Conservation (phyloP, 257 asterid genomes). For the Sherardia arvensis region DNA sequence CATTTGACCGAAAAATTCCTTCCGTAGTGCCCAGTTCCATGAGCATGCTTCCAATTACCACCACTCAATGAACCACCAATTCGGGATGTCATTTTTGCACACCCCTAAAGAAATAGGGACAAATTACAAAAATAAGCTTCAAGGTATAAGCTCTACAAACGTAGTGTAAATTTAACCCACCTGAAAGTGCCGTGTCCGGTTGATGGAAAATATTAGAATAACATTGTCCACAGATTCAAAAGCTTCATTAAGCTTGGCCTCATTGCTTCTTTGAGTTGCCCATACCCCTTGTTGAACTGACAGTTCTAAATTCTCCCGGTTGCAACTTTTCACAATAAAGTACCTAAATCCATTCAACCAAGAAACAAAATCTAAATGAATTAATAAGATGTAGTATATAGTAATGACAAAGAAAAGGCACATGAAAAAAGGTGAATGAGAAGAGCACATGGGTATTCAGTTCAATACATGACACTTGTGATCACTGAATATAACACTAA, state of each 20-base stretch:
- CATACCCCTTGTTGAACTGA: conserved; percentile 98
- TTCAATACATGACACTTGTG: neutral
- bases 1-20: conserved; percentile 87
- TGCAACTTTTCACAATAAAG: conserved; percentile 97
- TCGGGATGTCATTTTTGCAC: conserved; percentile 94
- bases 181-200: conserved; percentile 96
- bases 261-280: conserved; percentile 99
- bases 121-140: conserved; percentile 4
- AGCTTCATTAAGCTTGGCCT: conserved; percentile 95
- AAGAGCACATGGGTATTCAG: neutral
- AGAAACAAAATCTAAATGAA: conserved; percentile 25
- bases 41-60: conserved; percentile 97
- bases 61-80: conserved; percentile 80
- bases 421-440: neutral
- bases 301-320: conserved; percentile 91
- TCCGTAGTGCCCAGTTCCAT: conserved; percentile 97
- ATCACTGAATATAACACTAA: too few species aligned
- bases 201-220: conserved; percentile 83
- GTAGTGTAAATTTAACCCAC: conserved; percentile 28
- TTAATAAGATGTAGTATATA: conserved; percentile 7
- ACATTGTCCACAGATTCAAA: conserved; percentile 91
- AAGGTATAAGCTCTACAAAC: neutral
- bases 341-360: conserved; percentile 54
- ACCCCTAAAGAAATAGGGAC: conserved; percentile 44
- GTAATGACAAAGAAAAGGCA: neutral